Conservation (phyloP, 495 filamentous ascomycete species). For the Penicillium goetzii region DNA sequence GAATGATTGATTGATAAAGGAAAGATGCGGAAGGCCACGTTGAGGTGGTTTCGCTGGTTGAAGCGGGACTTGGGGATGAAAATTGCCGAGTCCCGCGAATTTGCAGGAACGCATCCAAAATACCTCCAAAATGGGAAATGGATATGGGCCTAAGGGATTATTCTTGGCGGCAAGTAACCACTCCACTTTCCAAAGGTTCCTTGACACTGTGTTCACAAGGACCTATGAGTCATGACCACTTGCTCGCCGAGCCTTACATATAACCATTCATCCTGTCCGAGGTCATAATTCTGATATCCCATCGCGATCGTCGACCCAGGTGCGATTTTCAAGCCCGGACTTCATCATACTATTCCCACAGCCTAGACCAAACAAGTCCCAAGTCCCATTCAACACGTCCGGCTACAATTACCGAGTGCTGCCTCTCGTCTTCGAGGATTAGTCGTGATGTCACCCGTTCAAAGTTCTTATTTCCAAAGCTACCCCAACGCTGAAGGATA, state of each 20-base stretch:
- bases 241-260: background rate
- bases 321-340: background rate
- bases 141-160: no score
- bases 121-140: no score
- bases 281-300: background rate
- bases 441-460: background rate
- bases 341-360: background rate
- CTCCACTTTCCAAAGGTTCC: no score
- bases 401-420: background rate
- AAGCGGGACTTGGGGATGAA: no score
- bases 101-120: no score
- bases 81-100: no score
- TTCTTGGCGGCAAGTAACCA: no score
- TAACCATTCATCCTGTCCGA: background rate
- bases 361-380: background rate
- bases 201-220: no score
- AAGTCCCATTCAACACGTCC: no score
- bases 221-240: background rate
- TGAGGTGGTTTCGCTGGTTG: no score
- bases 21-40: no score
- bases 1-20: no score
- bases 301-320: background rate
- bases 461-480: slow-evolving; percentile 6
- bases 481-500: slow-evolving; percentile 24
- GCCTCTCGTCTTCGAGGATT: background rate